Conservation (phyloP, 306 rosid species). For the Vigna angularis region DNA sequence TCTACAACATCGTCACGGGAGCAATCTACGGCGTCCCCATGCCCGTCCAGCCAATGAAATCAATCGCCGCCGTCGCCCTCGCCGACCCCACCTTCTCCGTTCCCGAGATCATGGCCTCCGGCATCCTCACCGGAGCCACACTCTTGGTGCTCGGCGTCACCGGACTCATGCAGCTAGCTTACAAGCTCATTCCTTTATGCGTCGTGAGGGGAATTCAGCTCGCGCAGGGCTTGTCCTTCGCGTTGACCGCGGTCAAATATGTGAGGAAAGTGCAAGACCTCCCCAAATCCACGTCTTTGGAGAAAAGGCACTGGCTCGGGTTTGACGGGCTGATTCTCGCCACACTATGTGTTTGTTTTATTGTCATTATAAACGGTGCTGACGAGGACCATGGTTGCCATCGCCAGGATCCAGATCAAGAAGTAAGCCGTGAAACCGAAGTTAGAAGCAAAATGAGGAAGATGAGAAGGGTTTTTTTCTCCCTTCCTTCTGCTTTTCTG, state of each 20-base stretch:
- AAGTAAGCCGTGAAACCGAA: background rate
- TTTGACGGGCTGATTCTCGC: constrained; percentile 77
- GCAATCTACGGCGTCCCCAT: constrained; percentile 80
- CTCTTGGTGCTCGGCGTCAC: constrained; percentile 62
- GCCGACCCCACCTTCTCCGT: constrained; percentile 59
- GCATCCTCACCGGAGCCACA: constrained; percentile 64
- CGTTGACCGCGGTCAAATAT: constrained; percentile 69
- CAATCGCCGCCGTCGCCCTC: constrained; percentile 73
- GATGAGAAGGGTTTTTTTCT: constrained; percentile 47
- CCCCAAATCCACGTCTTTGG: constrained; percentile 56
- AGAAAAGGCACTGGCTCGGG: constrained; percentile 62
- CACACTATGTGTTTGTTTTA: constrained; percentile 59
- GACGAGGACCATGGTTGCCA: constrained; percentile 37
- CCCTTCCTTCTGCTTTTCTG: constrained; percentile 76
- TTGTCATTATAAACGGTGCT: constrained; percentile 69
- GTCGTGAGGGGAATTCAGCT: constrained; percentile 84
- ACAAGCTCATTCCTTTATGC: constrained; percentile 59
- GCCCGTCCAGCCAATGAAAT: constrained; percentile 94
- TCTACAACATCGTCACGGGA: constrained; percentile 73
- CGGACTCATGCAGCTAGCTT: constrained; percentile 68
- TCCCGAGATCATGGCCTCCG: constrained; percentile 83
- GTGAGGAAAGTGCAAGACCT: constrained; percentile 61
- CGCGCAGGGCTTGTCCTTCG: constrained; percentile 78
- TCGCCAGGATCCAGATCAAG: background rate
- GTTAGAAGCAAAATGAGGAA: background rate